phyloP scores from a whole-genome alignment of 768 basidiomycete species.

The Paxillus ammoniavirescens region DNA sequence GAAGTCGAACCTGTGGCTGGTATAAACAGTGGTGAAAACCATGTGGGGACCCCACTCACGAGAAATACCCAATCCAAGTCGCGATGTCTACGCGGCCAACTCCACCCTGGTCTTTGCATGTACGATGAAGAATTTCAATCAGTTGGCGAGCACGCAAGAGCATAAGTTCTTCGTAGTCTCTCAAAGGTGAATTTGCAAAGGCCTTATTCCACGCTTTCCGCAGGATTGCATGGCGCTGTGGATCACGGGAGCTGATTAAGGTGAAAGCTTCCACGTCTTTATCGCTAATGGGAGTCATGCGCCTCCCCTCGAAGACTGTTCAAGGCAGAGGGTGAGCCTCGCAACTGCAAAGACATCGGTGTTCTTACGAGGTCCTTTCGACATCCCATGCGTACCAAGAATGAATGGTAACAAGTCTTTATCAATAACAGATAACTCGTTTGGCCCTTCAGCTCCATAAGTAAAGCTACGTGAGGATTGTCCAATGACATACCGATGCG shows the following conservation, averaged over 20 bases:
- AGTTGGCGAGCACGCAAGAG: slow-evolving; percentile 20
- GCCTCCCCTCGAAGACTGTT: slow-evolving; percentile 23
- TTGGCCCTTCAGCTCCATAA: slow-evolving; percentile 32
- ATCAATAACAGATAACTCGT: slow-evolving; percentile 34
- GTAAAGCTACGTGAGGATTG: background rate
- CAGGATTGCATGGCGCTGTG: slow-evolving; percentile 19
- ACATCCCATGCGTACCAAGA: slow-evolving; percentile 26
- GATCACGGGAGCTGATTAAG: slow-evolving; percentile 18
- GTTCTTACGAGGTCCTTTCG: slow-evolving; percentile 29
- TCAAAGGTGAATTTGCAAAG: slow-evolving; percentile 27
- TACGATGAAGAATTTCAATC: slow-evolving; percentile 7
- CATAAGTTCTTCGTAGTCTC: slow-evolving; percentile 26
- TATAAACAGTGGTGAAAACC: background rate
- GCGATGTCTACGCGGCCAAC: slow-evolving; percentile 13
- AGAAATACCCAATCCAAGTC: slow-evolving; percentile 21
- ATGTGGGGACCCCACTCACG: slow-evolving; percentile 9
- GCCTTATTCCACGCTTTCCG: slow-evolving; percentile 33
- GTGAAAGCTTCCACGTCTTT: slow-evolving; percentile 10
- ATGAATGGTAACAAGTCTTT: slow-evolving; percentile 21
- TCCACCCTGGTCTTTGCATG: slow-evolving; percentile 12
- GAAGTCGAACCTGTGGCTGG: slow-evolving; percentile 19
- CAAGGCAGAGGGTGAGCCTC: slow-evolving; percentile 1
- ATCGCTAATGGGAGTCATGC: slow-evolving; percentile 14
- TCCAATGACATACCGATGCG: slow-evolving; percentile 27
- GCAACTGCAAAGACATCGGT: background rate